These are phyloP conservation scores for Camellia japonica DNA, from an alignment of 148 eudicot species.

Conservation along the genomic window DNA sequence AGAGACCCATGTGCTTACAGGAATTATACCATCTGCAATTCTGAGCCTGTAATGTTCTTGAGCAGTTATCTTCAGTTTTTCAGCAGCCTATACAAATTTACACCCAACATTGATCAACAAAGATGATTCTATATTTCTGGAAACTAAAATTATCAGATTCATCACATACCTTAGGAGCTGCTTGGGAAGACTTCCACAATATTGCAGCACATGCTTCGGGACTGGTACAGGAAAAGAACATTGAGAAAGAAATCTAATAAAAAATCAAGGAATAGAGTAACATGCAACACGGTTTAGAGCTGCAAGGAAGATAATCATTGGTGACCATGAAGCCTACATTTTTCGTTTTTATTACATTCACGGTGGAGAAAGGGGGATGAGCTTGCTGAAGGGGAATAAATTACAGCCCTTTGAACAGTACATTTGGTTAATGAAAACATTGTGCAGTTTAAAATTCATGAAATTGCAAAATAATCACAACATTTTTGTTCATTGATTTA, in stretches of 20 bases:
- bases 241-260: not conserved
- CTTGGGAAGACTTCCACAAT: constrained; percentile 34
- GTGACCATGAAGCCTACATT: not conserved
- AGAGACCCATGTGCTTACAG: constrained; percentile 26
- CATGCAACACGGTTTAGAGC: not conserved
- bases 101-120: not conserved
- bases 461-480: not conserved
- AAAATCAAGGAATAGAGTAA: not conserved
- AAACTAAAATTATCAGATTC: not conserved
- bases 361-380: not conserved
- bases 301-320: not conserved
- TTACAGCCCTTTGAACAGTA: not conserved
- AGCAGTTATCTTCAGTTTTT: constrained; percentile 40
- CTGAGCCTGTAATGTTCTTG: constrained; percentile 26
- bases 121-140: not conserved
- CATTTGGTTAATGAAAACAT: not conserved
- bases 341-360: not conserved
- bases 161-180: constrained; percentile 34
- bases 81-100: constrained; percentile 33
- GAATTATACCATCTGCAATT: constrained; percentile 38
- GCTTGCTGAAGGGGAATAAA: not conserved
- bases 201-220: constrained; percentile 55
- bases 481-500: not conserved
- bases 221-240: constrained; percentile 18
- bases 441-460: not conserved